Conservation (phyloP, 768 basidiomycete genomes). For the Suillus decipiens region DNA sequence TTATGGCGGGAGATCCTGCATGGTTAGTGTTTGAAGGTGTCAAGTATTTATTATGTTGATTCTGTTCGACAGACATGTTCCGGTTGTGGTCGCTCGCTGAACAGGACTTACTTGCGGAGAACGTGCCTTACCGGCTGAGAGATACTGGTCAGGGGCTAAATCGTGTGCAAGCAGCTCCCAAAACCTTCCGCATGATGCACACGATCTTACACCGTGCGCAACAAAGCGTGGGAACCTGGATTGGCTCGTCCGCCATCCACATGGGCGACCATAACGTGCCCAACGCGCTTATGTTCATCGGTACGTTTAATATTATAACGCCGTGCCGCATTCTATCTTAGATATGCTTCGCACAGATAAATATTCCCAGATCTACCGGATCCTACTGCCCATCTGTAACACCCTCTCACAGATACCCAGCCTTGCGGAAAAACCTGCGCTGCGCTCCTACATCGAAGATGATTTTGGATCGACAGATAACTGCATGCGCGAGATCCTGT, state of each 20-base stretch:
- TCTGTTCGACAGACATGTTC: constrained; percentile 69
- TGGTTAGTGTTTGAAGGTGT: constrained; percentile 43
- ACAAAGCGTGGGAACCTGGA: constrained; percentile 77
- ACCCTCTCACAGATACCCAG: constrained; percentile 70
- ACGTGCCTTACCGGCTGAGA: constrained; percentile 72
- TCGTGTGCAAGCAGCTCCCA: constrained; percentile 83
- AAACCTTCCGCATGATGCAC: constrained; percentile 91
- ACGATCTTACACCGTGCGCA: constrained; percentile 83
- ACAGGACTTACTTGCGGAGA: constrained; percentile 78
- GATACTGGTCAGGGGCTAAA: constrained; percentile 93
- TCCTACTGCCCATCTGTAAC: constrained; percentile 85
- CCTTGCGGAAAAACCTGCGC: constrained; percentile 66
- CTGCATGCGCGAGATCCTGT: constrained; percentile 67
- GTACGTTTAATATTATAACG: constrained; percentile 25
- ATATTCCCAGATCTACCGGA: constrained; percentile 90
- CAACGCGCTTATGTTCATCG: constrained; percentile 80
- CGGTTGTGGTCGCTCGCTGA: constrained; percentile 82
- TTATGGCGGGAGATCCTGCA: constrained; percentile 86
- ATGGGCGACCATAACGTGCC: constrained; percentile 78
- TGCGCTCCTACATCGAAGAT: constrained; percentile 75
- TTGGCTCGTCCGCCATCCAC: constrained; percentile 85
- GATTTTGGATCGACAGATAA: constrained; percentile 81
- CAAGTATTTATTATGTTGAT: constrained; percentile 10
- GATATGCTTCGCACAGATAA: constrained; percentile 50
- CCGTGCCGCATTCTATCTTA: not conserved